Evolutionary conservation across 805 yeast species (phyloP), one percentile per base, ranked within the genome.

Genomic region (Saturnispora diversa): DNA sequence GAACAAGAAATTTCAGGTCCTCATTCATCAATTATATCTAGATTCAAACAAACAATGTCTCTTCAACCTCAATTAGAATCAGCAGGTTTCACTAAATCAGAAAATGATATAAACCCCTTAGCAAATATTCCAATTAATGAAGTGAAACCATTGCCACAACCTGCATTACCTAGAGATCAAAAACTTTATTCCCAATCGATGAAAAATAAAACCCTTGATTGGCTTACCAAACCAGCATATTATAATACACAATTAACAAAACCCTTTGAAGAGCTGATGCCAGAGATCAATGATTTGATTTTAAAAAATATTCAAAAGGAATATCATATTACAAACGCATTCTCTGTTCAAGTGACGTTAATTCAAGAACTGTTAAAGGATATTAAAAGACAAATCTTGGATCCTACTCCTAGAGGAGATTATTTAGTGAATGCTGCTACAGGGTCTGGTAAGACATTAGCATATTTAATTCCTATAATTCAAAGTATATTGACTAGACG

Each of bases 371-470:
- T 72, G 30, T 58, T 78, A 25, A 55, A 58, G 49, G 77, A 70
- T 50, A 47, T 51, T 3, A 58, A 69, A 49, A 56, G 58, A 9
- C 64, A 57, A 43, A 61, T 52, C 40, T 44, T 65, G 20, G 60
- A 66, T 31, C 80, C 84, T 1, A 75, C 69, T 40, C 66, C 73
- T 31, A 65, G 67, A 42, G 90, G 90, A 19, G 95, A 92, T 60
- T 59, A 87, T 15, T 65, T 90, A 33, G 95, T 90, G 5, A 88
- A 90, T 60, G 95, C 98, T 2, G 75, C 94, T 9, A 90, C 98
- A 0, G 98, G 98, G 31, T 83, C 95, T 0, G 98, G 98, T 53
- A 90, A 90, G 56, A 90, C 98, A 0, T 65, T 92, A 40, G 94
- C 96, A 2, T 90, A 90, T 54, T 69, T 77, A 37, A 69, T 90